phyloP scores from a whole-genome alignment of 1,284 basidiomycete species.

The Lignosus rhinocerotis region DNA sequence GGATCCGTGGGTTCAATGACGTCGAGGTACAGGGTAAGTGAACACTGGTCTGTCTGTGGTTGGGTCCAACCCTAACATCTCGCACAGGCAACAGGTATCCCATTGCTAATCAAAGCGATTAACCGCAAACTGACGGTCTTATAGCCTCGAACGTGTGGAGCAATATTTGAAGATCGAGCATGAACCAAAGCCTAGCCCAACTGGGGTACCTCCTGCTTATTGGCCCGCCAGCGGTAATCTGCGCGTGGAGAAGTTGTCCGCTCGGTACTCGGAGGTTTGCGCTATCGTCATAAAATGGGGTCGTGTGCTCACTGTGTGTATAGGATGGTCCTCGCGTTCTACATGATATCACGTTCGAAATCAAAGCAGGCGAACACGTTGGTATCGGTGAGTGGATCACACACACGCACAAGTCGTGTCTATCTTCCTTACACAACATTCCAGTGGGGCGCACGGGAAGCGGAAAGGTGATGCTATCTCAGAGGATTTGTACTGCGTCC shows the following conservation, averaged over 20 bases:
- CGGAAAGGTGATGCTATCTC: conserved; percentile 14
- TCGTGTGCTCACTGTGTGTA: conserved; percentile 13
- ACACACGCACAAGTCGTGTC: too few species aligned
- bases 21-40: conserved; percentile 54
- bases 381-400: conserved; percentile 57
- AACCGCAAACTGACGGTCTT: neutral
- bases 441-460: conserved; percentile 64
- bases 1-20: conserved; percentile 55
- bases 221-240: conserved; percentile 79
- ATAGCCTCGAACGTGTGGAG: conserved; percentile 43
- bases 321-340: conserved; percentile 45
- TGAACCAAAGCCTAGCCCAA: conserved; percentile 51
- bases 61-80: neutral
- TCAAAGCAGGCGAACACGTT: conserved; percentile 52
- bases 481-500: neutral
- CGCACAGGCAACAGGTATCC: conserved; percentile 9
- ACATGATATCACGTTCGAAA: conserved; percentile 43
- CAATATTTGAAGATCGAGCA: conserved; percentile 72
- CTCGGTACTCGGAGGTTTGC: conserved; percentile 47
- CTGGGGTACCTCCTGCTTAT: conserved; percentile 67
- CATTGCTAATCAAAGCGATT: too few species aligned
- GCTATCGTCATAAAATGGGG: conserved; percentile 6
- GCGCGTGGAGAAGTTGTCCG: conserved; percentile 59
- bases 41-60: neutral
- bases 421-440: neutral